These are phyloP conservation scores for Lavandula angustifolia DNA, from an alignment of 257 asterid species.

Conservation along the genomic window DNA sequence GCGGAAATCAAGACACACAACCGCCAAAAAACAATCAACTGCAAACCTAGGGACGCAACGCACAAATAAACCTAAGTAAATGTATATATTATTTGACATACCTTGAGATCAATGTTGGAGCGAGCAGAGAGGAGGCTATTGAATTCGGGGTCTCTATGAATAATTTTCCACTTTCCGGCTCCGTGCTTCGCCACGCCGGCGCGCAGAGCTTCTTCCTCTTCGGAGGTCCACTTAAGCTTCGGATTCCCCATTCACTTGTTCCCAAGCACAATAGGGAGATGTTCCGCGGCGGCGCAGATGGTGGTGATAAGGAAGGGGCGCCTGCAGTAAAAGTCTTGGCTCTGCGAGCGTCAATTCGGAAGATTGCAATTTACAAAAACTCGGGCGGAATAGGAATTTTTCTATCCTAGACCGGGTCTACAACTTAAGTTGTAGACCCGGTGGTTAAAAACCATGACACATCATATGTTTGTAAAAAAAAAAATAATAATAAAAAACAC, in stretches of 20 bases:
- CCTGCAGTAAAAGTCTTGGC: neutral
- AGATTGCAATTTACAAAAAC: neutral
- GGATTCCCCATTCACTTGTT: constrained; percentile 59
- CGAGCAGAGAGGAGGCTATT: constrained; percentile 58
- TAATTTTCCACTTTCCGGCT: constrained; percentile 73
- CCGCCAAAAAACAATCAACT: neutral
- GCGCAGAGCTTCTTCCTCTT: constrained; percentile 70
- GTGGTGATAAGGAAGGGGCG: constrained; percentile 17
- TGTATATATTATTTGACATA: neutral
- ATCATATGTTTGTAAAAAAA: no score
- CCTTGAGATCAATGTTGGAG: constrained; percentile 78
- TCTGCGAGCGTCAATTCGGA: neutral
- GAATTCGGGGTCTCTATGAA: constrained; percentile 69
- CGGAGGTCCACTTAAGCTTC: constrained; percentile 72
- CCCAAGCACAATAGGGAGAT: neutral
- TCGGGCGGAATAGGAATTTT: constrained; percentile 5
- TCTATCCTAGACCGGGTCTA: no score
- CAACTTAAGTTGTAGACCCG: no score
- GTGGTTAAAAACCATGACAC: no score
- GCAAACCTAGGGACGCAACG: neutral
- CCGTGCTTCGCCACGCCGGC: constrained; percentile 77
- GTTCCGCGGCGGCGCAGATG: constrained; percentile 33
- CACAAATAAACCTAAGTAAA: neutral
- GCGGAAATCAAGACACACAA: neutral
- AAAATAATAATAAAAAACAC: no score